Conservation (phyloP, 345 rosid genomes). For the Salix arbutifolia region DNA sequence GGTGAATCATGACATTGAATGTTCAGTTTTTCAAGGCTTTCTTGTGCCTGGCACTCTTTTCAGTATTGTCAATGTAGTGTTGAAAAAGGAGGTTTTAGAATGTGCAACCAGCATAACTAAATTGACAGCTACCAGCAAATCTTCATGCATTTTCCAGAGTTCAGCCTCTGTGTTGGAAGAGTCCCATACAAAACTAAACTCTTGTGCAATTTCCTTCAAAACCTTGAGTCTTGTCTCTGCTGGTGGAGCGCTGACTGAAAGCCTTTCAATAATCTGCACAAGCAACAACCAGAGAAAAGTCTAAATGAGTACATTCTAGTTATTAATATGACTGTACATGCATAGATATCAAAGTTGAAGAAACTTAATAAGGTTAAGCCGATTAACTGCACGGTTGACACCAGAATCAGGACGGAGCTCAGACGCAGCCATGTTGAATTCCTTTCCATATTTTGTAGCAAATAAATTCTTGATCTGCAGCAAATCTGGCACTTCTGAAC, state of each 20-base stretch:
- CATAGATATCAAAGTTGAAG: neutral
- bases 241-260: constrained; percentile 75
- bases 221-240: constrained; percentile 64
- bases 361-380: constrained; percentile 16
- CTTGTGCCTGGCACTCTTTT: neutral
- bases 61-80: too few relatives aligned
- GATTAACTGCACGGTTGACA: constrained; percentile 83
- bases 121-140: constrained; percentile 58
- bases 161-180: constrained; percentile 81
- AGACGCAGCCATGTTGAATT: constrained; percentile 60
- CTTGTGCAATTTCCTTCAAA: constrained; percentile 76
- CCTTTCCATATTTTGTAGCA: constrained; percentile 82
- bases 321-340: neutral
- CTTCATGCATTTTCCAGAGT: constrained; percentile 79
- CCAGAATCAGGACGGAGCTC: constrained; percentile 95
- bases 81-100: too few relatives aligned
- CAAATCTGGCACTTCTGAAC: constrained; percentile 89
- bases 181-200: constrained; percentile 74
- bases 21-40: neutral
- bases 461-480: constrained; percentile 74
- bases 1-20: neutral
- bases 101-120: constrained; percentile 5
- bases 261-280: constrained; percentile 76
- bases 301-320: constrained; percentile 8
- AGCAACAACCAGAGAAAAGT: neutral